phyloP scores from a whole-genome alignment of 805 yeast genomes.

The Wickerhamiella dianesei region DNA sequence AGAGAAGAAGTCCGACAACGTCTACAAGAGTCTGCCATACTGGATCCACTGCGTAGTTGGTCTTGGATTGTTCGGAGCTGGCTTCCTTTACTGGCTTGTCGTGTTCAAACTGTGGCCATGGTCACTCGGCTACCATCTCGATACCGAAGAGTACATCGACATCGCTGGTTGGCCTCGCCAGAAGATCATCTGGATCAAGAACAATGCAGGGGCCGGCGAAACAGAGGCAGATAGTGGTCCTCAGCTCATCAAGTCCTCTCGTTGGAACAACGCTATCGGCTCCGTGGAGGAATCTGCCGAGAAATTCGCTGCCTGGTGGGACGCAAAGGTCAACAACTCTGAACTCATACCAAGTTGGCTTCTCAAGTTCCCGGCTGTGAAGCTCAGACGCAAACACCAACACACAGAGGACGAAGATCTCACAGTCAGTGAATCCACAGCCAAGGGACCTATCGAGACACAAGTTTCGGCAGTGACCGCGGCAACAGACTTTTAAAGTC shows the following conservation, averaged over 20 bases:
- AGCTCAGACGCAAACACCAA: neutral
- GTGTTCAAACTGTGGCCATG: constrained; percentile 50
- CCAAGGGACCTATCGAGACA: neutral
- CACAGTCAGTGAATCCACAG: neutral
- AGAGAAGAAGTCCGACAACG: constrained; percentile 31
- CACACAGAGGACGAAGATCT: neutral
- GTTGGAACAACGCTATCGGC: neutral
- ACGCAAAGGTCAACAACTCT: neutral
- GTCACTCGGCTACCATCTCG: constrained; percentile 20
- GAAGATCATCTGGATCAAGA: neutral
- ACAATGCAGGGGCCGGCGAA: neutral
- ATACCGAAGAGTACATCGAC: constrained; percentile 6
- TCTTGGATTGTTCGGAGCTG: constrained; percentile 56
- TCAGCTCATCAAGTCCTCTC: neutral
- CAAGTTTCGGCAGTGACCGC: neutral
- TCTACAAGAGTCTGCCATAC: constrained; percentile 56
- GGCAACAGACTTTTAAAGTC: neutral
- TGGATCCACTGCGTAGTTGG: constrained; percentile 73
- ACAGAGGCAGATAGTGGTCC: neutral
- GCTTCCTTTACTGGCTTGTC: constrained; percentile 43
- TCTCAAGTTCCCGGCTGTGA: neutral
- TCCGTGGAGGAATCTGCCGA: neutral
- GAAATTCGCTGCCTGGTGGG: neutral
- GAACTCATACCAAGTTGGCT: neutral
- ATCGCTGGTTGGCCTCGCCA: neutral